Conservation (phyloP, 352 stramenopile species). For the Globisporangium viniferum region DNA sequence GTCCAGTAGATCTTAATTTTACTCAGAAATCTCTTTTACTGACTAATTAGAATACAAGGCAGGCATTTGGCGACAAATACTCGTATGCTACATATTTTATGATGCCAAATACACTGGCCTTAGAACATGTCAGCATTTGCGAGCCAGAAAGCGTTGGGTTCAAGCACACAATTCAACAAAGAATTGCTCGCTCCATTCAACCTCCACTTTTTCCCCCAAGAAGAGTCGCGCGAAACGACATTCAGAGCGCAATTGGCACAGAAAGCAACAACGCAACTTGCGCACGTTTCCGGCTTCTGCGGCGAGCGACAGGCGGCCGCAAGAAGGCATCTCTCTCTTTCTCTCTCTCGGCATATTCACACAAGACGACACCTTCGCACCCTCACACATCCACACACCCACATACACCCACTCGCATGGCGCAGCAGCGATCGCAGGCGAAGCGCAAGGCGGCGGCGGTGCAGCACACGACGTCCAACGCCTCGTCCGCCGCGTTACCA, state of each 20-base stretch:
- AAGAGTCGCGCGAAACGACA: not conserved
- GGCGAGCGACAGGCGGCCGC: not conserved
- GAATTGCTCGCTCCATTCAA: not conserved
- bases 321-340: not conserved
- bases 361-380: not conserved
- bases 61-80: not conserved
- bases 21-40: too few species aligned
- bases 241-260: not conserved
- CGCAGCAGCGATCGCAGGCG: constrained; percentile 3
- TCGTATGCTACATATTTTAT: not conserved
- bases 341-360: not conserved
- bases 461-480: not conserved
- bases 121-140: not conserved
- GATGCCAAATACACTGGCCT: not conserved
- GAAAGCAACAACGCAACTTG: not conserved
- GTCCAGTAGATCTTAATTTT: not conserved
- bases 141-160: not conserved
- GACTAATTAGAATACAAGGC: too few species aligned
- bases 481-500: not conserved
- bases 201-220: not conserved
- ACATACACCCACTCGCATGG: not conserved
- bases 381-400: not conserved
- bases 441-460: constrained; percentile 9
- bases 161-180: not conserved
- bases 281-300: not conserved